These are phyloP conservation scores for Echium plantagineum DNA, from an alignment of 257 asterid species.

Conservation along the genomic window DNA sequence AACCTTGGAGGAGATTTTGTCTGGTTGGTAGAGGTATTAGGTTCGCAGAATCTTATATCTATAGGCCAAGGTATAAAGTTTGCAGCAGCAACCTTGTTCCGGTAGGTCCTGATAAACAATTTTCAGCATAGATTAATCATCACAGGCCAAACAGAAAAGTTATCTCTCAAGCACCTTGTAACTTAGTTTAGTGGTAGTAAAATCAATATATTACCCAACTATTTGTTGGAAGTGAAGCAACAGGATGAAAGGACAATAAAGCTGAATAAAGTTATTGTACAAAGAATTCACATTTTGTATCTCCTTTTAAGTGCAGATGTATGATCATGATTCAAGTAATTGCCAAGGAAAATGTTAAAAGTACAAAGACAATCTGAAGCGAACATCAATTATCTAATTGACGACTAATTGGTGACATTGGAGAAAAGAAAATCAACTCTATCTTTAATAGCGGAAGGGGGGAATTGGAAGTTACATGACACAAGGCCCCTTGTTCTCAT, in stretches of 20 bases:
- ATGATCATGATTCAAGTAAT: no score
- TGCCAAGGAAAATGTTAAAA: no score
- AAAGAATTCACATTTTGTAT: background rate
- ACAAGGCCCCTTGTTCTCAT: no score
- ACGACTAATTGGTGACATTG: background rate
- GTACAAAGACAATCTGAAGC: no score
- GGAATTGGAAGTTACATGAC: no score
- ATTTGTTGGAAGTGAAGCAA: background rate
- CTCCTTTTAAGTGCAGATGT: background rate
- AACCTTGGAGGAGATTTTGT: slow-evolving; percentile 91
- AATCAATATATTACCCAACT: background rate
- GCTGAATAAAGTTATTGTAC: background rate
- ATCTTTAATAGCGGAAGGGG: no score
- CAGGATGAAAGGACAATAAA: background rate
- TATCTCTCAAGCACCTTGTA: background rate
- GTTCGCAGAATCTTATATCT: slow-evolving; percentile 77
- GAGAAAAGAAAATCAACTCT: background rate
- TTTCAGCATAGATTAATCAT: background rate
- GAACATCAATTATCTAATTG: background rate
- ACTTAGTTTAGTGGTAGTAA: background rate
- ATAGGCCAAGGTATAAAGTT: slow-evolving; percentile 79
- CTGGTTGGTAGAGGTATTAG: slow-evolving; percentile 50
- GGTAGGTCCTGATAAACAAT: slow-evolving; percentile 50
- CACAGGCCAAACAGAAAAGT: background rate
- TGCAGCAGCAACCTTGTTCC: slow-evolving; percentile 73